phyloP scores from a whole-genome alignment of 805 yeast species.

The Debaryomyces tyrocola region DNA sequence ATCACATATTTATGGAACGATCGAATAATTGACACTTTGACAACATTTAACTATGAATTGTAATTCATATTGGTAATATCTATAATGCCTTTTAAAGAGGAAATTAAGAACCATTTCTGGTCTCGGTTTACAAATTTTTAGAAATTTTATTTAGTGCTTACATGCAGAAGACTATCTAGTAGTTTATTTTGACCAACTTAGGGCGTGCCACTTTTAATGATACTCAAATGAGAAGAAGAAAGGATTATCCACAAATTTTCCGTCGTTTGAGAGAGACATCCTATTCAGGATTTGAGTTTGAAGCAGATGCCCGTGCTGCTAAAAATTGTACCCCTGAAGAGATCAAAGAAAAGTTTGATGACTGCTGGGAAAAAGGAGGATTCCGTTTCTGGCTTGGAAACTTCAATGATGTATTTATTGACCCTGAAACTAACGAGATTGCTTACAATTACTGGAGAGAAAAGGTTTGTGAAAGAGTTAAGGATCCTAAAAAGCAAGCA shows the following conservation, averaged over 20 bases:
- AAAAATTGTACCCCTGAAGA: slow-evolving; percentile 13
- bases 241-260: slow-evolving; percentile 2
- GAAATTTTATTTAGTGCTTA: too few relatives aligned
- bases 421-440: slow-evolving; percentile 14
- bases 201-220: too few relatives aligned
- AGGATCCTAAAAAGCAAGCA: slow-evolving; percentile 14
- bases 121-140: too few relatives aligned
- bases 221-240: slow-evolving; percentile 7
- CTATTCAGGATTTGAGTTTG: neutral
- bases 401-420: slow-evolving; percentile 12
- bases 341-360: slow-evolving; percentile 12
- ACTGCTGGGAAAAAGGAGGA: slow-evolving; percentile 22
- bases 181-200: too few relatives aligned
- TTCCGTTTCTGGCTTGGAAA: slow-evolving; percentile 24
- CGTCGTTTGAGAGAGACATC: slow-evolving; percentile 8
- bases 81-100: too few relatives aligned
- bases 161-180: too few relatives aligned
- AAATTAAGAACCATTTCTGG: too few relatives aligned
- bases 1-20: too few relatives aligned
- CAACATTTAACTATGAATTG: too few relatives aligned
- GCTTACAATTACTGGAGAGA: slow-evolving; percentile 21
- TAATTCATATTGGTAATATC: too few relatives aligned
- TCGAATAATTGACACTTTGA: too few relatives aligned
- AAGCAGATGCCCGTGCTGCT: neutral
- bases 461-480: slow-evolving; percentile 13